Conservation (phyloP, 441 rosid species). For the Populus tomentosa region DNA sequence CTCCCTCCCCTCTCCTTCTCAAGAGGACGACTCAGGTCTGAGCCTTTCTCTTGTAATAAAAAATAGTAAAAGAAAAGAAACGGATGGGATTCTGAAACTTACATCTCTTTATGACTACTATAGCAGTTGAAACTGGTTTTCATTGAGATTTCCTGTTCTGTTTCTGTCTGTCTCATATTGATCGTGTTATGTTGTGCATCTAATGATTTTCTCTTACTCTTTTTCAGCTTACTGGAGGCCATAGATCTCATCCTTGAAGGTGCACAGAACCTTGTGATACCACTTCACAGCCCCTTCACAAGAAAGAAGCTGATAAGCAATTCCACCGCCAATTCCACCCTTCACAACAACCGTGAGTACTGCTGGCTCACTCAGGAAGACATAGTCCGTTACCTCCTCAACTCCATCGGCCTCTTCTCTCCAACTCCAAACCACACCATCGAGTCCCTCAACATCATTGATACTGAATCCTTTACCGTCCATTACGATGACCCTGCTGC, state of each 20-base stretch:
- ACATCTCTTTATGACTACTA: neutral
- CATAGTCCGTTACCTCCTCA: conserved; percentile 69
- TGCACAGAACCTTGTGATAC: conserved; percentile 82
- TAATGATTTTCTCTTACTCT: neutral
- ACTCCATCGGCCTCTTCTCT: conserved; percentile 70
- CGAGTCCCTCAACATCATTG: conserved; percentile 59
- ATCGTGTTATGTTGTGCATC: neutral
- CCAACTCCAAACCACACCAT: conserved; percentile 58
- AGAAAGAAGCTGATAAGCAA: conserved; percentile 47
- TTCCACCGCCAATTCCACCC: conserved; percentile 21
- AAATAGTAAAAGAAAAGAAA: neutral
- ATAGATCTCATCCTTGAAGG: conserved; percentile 69
- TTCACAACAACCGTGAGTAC: conserved; percentile 40
- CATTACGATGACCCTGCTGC: conserved; percentile 72
- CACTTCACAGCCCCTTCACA: conserved; percentile 44
- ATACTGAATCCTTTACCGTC: conserved; percentile 39
- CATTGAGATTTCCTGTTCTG: neutral
- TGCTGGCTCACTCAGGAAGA: conserved; percentile 79
- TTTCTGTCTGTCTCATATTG: neutral
- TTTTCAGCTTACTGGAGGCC: conserved; percentile 63
- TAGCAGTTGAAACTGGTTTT: neutral
- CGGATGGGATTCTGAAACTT: neutral
- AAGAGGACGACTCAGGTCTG: neutral
- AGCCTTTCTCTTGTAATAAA: neutral
- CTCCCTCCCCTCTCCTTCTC: too few species aligned